Base-by-base conservation (phyloP, 306 rosid species). In the Fragaria iinumae region DNA sequence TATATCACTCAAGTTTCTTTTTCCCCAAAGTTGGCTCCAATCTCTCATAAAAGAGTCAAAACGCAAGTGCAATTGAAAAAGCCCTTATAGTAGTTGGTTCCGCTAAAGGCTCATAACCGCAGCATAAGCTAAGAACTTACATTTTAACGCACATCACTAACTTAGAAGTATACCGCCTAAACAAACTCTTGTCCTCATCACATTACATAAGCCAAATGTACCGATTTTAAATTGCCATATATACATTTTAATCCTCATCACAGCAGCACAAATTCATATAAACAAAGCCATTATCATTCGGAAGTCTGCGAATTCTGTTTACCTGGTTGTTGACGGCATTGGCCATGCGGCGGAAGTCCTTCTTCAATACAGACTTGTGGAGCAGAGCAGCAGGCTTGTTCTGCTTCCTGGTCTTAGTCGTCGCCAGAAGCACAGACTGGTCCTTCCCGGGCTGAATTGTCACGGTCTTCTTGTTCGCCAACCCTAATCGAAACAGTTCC, bases 391-490 rank as follows among this genome's bases (percentile, higher is more conserved):
- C 82, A 20, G 98, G 99, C 71, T 91, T 91, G 89, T 85, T 96
- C 70, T 92, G 98, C 44, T 96, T 96, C 96, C 88, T 96, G 52
- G 93, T 86, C 90, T 96, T 96, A 0, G 90, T 86, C 2, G 99
- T 96, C 12, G 93, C 98, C 65, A 96, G 84, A 85, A 91, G 56
- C 81, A 96, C 93, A 60, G 88, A 73, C n/a, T 79, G 96, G 73
- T 89, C 97, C 38, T 89, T 96, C 25, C 90, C 98, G 0, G 91
- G 81, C 79, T 89, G 97, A 83, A 96, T 76, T 21, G 96, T 85
- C 55, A 96, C 92, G 32, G 96, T 96, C 80, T 96, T 96, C 96
- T 89, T 92, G 93, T 96, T 92, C 36, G 99, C 97, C 96, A 96
- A 87, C 59, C 99, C 99, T 96, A 72, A 23, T 23, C 4, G 13